Percentiles rank a stretch among this genome's conserved stretches.
phyloP scores from a whole-genome alignment of 2,329 filamentous ascomycete species.

The Blastomyces percursus region DNA sequence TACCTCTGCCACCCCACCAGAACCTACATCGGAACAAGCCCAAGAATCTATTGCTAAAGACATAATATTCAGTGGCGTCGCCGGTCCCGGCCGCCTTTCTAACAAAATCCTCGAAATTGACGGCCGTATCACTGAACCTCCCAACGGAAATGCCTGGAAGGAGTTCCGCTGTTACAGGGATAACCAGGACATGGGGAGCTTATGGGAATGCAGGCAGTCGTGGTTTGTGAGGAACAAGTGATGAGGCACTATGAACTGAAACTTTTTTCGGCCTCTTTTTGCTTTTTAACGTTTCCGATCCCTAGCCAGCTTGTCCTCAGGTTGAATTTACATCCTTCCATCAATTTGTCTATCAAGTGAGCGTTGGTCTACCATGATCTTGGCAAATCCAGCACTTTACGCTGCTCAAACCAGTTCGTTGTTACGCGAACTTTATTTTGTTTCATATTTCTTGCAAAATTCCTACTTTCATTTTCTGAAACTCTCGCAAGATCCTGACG shows the following conservation, averaged over 20 bases:
- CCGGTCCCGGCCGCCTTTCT: slow-evolving; percentile 21
- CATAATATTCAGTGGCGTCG: slow-evolving; percentile 23
- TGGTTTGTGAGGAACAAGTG: slow-evolving; percentile 26
- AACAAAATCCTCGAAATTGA: slow-evolving; percentile 31
- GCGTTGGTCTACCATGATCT: background rate
- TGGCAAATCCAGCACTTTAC: background rate
- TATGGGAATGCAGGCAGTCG: slow-evolving; percentile 35
- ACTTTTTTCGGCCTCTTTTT: background rate
- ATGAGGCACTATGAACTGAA: background rate
- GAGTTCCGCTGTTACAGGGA: slow-evolving; percentile 33
- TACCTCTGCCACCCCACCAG: background rate
- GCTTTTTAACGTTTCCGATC: background rate
- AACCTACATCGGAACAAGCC: background rate
- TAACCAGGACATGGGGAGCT: slow-evolving; percentile 37
- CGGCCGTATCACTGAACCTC: slow-evolving; percentile 25
- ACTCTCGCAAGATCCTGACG: background rate
- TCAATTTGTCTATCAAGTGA: background rate
- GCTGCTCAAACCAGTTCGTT: background rate
- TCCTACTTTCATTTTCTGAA: background rate
- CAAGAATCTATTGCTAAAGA: slow-evolving; percentile 6
- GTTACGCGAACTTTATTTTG: background rate
- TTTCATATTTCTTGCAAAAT: background rate
- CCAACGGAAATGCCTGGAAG: slow-evolving; percentile 35
- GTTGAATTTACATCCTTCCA: background rate
- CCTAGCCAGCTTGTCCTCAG: background rate